Evolutionary conservation across 306 rosid genomes (phyloP), one percentile per base, ranked within the genome.

Genomic region (Vicia faba): DNA sequence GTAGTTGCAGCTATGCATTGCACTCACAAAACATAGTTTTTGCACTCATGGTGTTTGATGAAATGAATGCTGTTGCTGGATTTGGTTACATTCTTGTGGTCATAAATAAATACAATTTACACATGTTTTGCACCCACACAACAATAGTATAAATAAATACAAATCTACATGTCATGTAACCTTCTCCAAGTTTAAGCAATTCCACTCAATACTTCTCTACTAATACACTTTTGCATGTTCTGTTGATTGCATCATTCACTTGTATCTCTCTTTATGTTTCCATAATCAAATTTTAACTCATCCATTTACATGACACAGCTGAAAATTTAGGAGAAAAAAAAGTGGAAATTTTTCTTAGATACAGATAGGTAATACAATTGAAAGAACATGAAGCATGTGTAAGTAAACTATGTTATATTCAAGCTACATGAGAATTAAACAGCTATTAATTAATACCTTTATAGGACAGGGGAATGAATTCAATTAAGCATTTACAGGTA

Each of bases 401-500:
- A 54, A 54, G 57, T 76, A 78, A 74, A 72, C 75, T 75, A 78
- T 43, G 23, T 23, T 41, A 62, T 40, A 43, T 40, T 62, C 64
- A 59, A 8, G 44, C 36, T 33, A 16, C 33, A 59, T 33, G n/a
- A 51, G 25, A 19, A 46, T 14, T 14, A 26, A 55, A 14, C n/a
- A 64, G 60, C 36, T 69, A 61, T 4, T 51, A 51, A 51, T 19
- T 64, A 11, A 64, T 81, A 80, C 80, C 29, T 38, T 38, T 38
- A 61, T n/a, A 61, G 33, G 33, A 2, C 1, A 18, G 41, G 58
- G 60, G 74, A 40, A 74, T 57, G 85, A 60, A 60, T 60, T 14
- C 26, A 60, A 38, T 61, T 78, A 92, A 65, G 95, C 98, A 79
- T 92, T 81, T 87, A 92, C 95, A 79, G 95, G 86, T 74, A 92